phyloP scores from a whole-genome alignment of 306 rosid genomes.

The Prunus fruticosa region DNA sequence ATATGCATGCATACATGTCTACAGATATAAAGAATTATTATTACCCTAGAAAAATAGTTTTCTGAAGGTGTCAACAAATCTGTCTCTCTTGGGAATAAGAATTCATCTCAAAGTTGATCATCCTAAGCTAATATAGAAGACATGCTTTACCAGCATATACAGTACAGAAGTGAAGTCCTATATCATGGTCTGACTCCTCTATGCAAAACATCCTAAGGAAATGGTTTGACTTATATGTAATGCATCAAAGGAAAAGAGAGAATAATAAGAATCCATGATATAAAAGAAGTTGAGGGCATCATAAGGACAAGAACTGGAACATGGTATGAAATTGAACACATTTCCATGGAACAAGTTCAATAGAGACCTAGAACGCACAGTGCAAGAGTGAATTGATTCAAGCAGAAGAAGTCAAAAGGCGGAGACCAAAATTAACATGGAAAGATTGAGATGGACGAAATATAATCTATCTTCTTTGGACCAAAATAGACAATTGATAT shows the following conservation, averaged over 20 bases:
- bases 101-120: slow-evolving; percentile 7
- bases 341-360: background rate
- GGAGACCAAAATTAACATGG: background rate
- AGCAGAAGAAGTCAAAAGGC: background rate
- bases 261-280: background rate
- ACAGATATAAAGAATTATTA: background rate
- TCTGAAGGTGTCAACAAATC: background rate
- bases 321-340: background rate
- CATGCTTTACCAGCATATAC: background rate
- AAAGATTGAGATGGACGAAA: background rate
- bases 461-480: background rate
- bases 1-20: background rate
- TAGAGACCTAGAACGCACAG: background rate
- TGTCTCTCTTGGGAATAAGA: background rate
- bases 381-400: background rate
- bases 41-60: background rate
- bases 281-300: background rate
- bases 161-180: background rate
- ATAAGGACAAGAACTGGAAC: background rate
- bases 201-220: background rate
- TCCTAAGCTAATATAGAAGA: slow-evolving; percentile 3
- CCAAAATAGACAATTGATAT: background rate
- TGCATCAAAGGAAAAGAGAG: background rate
- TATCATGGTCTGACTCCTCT: background rate
- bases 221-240: background rate